These are phyloP conservation scores for Fusarium denticulatum DNA, from an alignment of 2,329 filamentous ascomycete genomes.

Conservation along the genomic window DNA sequence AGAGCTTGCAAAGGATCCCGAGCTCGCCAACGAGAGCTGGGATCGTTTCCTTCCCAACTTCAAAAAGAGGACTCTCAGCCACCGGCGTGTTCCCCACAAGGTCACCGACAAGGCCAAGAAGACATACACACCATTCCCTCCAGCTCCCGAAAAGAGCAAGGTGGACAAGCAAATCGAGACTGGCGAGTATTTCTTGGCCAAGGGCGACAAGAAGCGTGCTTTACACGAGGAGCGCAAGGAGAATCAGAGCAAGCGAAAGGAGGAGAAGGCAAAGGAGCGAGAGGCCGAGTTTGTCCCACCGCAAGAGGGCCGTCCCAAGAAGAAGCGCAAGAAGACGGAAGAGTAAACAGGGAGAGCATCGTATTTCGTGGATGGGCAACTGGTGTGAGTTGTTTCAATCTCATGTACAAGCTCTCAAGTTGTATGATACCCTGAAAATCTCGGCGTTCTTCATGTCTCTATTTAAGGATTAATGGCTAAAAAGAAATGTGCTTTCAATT, in stretches of 20 bases:
- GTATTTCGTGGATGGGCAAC: conserved; percentile 26
- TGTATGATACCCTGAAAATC: conserved; percentile 45
- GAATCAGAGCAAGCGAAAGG: conserved; percentile 86
- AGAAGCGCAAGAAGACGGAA: conserved; percentile 68
- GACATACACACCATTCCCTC: conserved; percentile 95
- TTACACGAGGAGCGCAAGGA: conserved; percentile 83
- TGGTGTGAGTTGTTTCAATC: conserved; percentile 33
- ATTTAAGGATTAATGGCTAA: conserved; percentile 23
- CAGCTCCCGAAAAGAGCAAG: conserved; percentile 98
- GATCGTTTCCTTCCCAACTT: conserved; percentile 97
- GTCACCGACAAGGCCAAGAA: conserved; percentile 95
- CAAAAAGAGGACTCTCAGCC: conserved; percentile 90
- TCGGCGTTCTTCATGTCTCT: conserved; percentile 39
- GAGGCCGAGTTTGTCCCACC: conserved; percentile 89
- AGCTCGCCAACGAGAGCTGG: conserved; percentile 89
- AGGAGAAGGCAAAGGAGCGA: conserved; percentile 85
- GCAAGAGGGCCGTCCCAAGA: conserved; percentile 75
- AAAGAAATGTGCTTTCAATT: conserved; percentile 4
- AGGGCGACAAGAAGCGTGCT: conserved; percentile 89
- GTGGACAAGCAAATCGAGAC: conserved; percentile 97
- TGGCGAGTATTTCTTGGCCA: conserved; percentile 95
- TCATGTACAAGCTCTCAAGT: conserved; percentile 35
- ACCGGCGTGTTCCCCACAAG: conserved; percentile 82
- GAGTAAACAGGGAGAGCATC: conserved; percentile 40
- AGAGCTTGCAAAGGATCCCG: conserved; percentile 89